phyloP scores from a whole-genome alignment of 2,329 filamentous ascomycete species.

The Arthrobotrys sphaeroides region DNA sequence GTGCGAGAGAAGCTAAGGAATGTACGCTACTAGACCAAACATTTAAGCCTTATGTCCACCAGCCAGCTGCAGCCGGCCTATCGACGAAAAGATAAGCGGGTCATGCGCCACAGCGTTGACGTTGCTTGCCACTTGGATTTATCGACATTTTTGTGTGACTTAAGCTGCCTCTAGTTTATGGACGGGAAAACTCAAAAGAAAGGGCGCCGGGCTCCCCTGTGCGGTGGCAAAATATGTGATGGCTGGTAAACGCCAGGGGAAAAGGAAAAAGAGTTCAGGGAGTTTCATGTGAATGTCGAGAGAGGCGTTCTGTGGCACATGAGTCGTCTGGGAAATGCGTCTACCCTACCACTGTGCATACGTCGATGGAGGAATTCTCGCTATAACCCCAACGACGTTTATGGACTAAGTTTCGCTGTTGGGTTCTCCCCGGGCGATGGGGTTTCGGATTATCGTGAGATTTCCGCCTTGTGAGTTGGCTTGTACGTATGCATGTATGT shows the following conservation, averaged over 20 bases:
- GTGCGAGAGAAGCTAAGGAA: neutral
- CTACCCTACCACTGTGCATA: neutral
- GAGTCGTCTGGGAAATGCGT: slow-evolving; percentile 29
- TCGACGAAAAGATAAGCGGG: slow-evolving; percentile 50
- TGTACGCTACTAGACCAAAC: neutral
- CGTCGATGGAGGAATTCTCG: neutral
- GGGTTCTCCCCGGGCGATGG: neutral
- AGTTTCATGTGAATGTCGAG: slow-evolving; percentile 35
- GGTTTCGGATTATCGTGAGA: neutral
- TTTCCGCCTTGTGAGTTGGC: slow-evolving; percentile 20
- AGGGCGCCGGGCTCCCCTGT: neutral
- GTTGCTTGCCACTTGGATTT: slow-evolving; percentile 45
- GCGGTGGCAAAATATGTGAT: slow-evolving; percentile 44
- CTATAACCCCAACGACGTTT: too few species aligned
- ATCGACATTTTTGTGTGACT: slow-evolving; percentile 10
- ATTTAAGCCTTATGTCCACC: neutral
- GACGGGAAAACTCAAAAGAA: neutral
- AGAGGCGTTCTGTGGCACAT: slow-evolving; percentile 49
- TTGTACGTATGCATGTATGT: neutral
- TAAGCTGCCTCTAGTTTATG: neutral
- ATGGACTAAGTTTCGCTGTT: neutral
- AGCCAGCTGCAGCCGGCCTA: too few species aligned
- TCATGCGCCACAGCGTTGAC: slow-evolving; percentile 52
- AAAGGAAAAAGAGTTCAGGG: neutral
- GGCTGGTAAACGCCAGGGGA: slow-evolving; percentile 43